Base-by-base conservation (phyloP, 441 rosid genomes). In the Gossypium laxum region DNA sequence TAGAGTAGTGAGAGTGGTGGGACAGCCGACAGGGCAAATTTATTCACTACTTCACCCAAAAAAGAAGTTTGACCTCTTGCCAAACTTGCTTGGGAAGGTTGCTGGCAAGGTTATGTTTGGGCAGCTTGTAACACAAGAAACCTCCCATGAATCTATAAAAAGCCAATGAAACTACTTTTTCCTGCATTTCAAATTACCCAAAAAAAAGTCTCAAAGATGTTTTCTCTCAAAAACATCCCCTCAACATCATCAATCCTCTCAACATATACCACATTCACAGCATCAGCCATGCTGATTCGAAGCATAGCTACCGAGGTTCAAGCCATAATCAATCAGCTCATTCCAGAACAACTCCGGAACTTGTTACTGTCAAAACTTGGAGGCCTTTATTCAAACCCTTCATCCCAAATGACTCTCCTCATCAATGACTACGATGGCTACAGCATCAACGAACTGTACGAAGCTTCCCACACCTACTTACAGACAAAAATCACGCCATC, bases 401-500 rank as follows among this genome's bases (percentile, higher is more conserved):
- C 73, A 12, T 66, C 78, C 12, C 72, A 59, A 54, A 54, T 70
- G 66, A 71, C 70, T 14, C 50, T 77, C 18, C 4, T 67, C 15
- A 70, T 74, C 1, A 72, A 66, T 14, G 70, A 66, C 6, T 59
- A 24, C 2, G 17, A 71, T 5, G 57, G 75, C 3, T 59, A 15
- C 55, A 18, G 66, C 43, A 26, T 24, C 32, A 77, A 77, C 12
- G 75, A 74, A 26, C 8, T 70, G 0, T 74, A 41, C 0, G 72
- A 70, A 67, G 81, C 55, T 18, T 59, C 75, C 11, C 47, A 69
- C 15, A 34, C 55, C 60, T 70, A 77, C 69, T 71, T 77, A 56
- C 24, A 67, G 19, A 70, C 72, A 0, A 74, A 59, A 71, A 66
- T 70, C 66, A 15, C 24, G 4, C 0, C 59, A 2, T 74, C 75